Evolutionary conservation across 2,329 filamentous ascomycete genomes (phyloP).

Genomic region (Trichoderma citrinoviride): DNA sequence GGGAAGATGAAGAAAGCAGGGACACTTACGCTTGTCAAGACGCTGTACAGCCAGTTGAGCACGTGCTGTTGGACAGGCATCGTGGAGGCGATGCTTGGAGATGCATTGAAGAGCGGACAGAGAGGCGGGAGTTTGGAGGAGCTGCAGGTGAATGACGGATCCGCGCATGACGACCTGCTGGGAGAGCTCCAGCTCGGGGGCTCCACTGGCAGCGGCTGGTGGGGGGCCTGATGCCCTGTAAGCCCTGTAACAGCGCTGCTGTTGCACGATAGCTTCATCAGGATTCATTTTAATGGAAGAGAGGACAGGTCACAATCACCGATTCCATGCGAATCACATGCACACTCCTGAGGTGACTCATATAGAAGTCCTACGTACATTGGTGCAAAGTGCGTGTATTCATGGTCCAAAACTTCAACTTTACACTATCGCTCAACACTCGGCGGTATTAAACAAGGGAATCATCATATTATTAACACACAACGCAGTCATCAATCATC

Average conservation of each 20-base stretch:
- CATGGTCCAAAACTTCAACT: not conserved
- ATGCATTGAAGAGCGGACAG: not conserved
- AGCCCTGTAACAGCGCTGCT: not conserved
- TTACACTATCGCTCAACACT: not conserved
- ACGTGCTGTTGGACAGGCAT: conserved; percentile 84
- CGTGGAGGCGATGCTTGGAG: conserved; percentile 27
- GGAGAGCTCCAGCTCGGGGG: not conserved
- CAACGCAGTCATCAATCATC: conserved; percentile 8
- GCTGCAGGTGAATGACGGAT: not conserved
- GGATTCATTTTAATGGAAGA: not conserved
- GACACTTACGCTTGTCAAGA: conserved; percentile 67
- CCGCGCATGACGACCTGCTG: conserved; percentile 9
- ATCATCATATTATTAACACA: conserved; percentile 11
- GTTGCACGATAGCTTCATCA: not conserved
- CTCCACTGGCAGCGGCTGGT: not conserved
- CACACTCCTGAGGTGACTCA: too few relatives aligned
- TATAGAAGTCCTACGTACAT: too few relatives aligned
- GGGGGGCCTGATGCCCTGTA: not conserved
- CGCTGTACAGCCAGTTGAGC: conserved; percentile 92
- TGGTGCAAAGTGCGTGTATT: too few relatives aligned
- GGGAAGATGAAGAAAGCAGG: not conserved
- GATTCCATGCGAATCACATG: too few relatives aligned
- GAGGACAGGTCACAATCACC: too few relatives aligned
- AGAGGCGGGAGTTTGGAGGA: not conserved
- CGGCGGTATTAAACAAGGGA: not conserved